Percentiles rank a stretch among this genome's conserved stretches.
Conservation (phyloP, 306 rosid species). For the Pyrus bretschneideri region DNA sequence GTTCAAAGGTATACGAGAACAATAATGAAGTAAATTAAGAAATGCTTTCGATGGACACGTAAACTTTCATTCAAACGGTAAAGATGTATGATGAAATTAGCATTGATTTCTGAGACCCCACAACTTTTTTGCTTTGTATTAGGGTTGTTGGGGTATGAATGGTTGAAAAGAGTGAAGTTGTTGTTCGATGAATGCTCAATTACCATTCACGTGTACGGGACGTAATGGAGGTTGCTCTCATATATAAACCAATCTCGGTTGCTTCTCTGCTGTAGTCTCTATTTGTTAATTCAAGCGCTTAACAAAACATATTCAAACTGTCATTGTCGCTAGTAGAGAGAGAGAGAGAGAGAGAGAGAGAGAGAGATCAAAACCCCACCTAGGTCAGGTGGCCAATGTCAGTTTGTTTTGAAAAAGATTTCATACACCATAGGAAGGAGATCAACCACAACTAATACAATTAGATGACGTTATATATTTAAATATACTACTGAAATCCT, state of each 20-base stretch:
- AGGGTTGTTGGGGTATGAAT: conserved; percentile 12
- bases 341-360: neutral
- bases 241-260: neutral
- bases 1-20: neutral
- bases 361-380: conserved; percentile 2
- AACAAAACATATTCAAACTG: neutral
- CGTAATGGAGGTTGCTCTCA: conserved; percentile 6
- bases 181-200: conserved; percentile 7
- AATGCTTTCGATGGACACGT: conserved; percentile 5
- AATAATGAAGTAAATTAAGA: neutral
- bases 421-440: neutral
- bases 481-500: neutral
- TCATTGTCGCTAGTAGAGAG: neutral
- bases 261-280: conserved; percentile 4
- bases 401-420: neutral
- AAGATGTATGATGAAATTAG: conserved; percentile 34
- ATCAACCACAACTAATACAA: conserved; percentile 14
- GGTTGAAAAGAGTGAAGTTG: conserved; percentile 17
- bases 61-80: conserved; percentile 22
- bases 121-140: conserved; percentile 6
- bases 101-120: conserved; percentile 28
- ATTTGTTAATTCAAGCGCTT: conserved; percentile 3
- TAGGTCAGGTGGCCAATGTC: neutral
- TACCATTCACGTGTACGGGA: conserved; percentile 30
- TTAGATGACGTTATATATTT: neutral